Evolutionary conservation across 345 rosid species (phyloP), one percentile per base, ranked within the genome.

Genomic region (Eucalyptus polyanthemos): DNA sequence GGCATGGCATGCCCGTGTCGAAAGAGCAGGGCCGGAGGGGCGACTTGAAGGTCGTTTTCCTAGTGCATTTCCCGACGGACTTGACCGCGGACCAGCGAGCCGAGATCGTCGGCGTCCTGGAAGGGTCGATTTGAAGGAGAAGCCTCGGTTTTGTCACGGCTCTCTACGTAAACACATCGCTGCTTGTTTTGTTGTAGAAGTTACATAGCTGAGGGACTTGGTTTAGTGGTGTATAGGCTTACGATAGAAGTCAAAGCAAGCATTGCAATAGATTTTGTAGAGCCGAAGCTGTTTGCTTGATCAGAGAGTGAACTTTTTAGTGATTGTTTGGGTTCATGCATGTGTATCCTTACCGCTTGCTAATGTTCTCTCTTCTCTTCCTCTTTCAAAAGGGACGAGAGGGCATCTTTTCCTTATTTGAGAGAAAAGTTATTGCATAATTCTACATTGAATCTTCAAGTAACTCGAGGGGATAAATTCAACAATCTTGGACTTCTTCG

Each of bases 1-100:
- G 94, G 17, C 95, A 95, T 89, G 99, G 99, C 12, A 97, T 97
- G 99, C 95, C 97, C 7, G 92, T 25, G 54, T 51, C 92, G 3
- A 94, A 94, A 89, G 93, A 93, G 80, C 87, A 88, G 49, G 95
- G 95, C 65, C 92, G 88, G 92, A 94, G 98, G 89, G 99, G 97
- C 49, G 88, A 96, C 72, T 88, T 95, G 91, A 94, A 91, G 80
- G 91, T 95, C 60, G 53, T 89, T 76, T 96, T 96, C 90, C 90
- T 89, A 6, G 92, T 93, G 62, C 88, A 76, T 80, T 95, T 95
- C 88, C 99, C 99, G 8, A 87, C 87, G 11, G 86, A 93, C 50
- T 92, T 96, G n/a, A 92, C 95, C 5, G 89, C 90, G 14, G 93
- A 93, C 87, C 96, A 93, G 89, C 92, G 96, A 58, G 87, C 89